Conservation (phyloP, 2,329 filamentous ascomycete genomes). For the Scleromitrula shiraiana region DNA sequence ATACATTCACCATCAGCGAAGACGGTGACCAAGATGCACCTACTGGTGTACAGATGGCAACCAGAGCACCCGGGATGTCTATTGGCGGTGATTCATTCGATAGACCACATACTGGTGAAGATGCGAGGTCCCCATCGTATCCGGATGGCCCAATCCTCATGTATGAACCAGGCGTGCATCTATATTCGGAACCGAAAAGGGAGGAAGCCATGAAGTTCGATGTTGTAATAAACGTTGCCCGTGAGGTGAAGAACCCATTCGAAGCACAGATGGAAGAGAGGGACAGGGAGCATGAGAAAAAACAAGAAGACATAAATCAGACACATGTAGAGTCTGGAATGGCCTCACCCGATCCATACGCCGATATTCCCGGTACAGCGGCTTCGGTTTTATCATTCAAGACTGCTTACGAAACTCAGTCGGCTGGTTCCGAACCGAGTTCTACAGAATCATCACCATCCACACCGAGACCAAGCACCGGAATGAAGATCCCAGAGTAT, state of each 20-base stretch:
- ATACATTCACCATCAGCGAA: conserved; percentile 27
- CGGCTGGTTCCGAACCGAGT: conserved; percentile 19
- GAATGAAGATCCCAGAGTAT: conserved; percentile 60
- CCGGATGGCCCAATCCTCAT: conserved; percentile 76
- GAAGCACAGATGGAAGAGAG: conserved; percentile 41
- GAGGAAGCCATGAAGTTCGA: conserved; percentile 73
- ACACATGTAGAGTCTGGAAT: conserved; percentile 24
- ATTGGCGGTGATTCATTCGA: conserved; percentile 54
- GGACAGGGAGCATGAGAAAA: conserved; percentile 24
- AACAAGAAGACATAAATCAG: conserved; percentile 24
- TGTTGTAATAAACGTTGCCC: conserved; percentile 76
- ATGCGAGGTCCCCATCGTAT: conserved; percentile 75
- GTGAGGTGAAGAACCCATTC: conserved; percentile 75
- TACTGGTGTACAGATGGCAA: conserved; percentile 55
- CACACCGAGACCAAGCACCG: conserved; percentile 44
- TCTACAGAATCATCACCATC: conserved; percentile 37
- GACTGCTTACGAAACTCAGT: conserved; percentile 52
- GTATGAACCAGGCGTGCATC: conserved; percentile 67
- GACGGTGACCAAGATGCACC: conserved; percentile 38
- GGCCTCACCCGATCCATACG: conserved; percentile 4
- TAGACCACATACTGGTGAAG: conserved; percentile 66
- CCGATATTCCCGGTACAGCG: conserved; percentile 41
- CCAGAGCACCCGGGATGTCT: conserved; percentile 38
- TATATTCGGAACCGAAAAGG: conserved; percentile 72
- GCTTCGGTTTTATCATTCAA: conserved; percentile 49